Base-by-base conservation (phyloP, 805 yeast species). In the Candida parachauliodes region DNA sequence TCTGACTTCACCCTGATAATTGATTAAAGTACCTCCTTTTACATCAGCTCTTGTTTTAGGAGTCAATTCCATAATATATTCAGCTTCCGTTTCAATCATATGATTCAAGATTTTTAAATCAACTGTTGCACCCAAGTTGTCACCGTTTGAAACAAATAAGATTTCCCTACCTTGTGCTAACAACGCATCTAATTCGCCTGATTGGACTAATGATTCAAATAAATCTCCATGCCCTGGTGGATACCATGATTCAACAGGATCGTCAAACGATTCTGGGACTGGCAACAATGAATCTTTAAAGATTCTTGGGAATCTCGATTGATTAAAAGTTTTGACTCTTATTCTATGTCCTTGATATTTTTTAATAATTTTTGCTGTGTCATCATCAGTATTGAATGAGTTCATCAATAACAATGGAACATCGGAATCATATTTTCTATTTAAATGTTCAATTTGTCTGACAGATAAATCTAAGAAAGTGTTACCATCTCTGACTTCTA, bases 141-240 rank as follows among this genome's bases (percentile, higher is more conserved):
- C 98, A 70, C 97, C 97, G 64, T 93, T 93, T 44, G 98, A 91
- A 31, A 93, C 97, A 55, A 93, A 93, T 56, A 93, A 71, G 44
- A 87, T 74, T 70, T 93, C 98, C 72, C 93, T 88, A 51, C 98
- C 98, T 59, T 87, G 91, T 37, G 82, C 87, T 46, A 93, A 72
- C 48, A 93, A 76, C 44, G 83, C 79, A 59, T 93, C 98, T 49
- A 93, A 75, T 58, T 91, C 93, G 43, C 98, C 98, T 9, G 95
- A 82, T 41, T 86, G 79, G 43, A 84, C 81, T 57, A 93, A 72
- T 16, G 93, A 72, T 70, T 93, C 98, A 51, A 89, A 93, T 62
- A 93, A 70, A 68, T 93, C 98, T 68, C 98, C 98, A 65, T 93
- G 98, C 37, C 98, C 98, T n/a, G 98, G 98, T 35, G 98, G 98